Conservation (phyloP, 2,329 filamentous ascomycete species). For the Gnomoniopsis sp. region DNA sequence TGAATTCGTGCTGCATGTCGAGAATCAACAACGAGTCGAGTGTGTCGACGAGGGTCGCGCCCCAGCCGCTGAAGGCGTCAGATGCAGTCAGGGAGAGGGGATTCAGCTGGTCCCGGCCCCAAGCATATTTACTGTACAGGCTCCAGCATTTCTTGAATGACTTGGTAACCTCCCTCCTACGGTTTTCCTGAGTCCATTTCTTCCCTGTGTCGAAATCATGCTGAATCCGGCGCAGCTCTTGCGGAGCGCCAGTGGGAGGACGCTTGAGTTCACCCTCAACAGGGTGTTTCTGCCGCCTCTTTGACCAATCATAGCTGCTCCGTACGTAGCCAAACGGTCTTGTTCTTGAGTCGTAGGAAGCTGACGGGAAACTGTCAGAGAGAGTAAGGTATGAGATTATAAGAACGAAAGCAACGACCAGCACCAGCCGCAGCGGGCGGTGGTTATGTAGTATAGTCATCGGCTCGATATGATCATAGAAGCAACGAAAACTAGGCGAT, state of each 20-base stretch:
- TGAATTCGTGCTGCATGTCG: slow-evolving; percentile 54
- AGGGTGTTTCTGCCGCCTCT: slow-evolving; percentile 22
- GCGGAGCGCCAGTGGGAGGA: slow-evolving; percentile 33
- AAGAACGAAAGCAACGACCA: slow-evolving; percentile 11
- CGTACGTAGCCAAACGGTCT: slow-evolving; percentile 21
- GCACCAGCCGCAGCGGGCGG: slow-evolving; percentile 7
- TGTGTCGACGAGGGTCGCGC: slow-evolving; percentile 56
- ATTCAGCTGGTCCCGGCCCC: slow-evolving; percentile 53
- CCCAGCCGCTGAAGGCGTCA: slow-evolving; percentile 52
- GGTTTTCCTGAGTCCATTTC: slow-evolving; percentile 28
- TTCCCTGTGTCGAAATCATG: slow-evolving; percentile 25
- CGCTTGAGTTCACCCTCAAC: slow-evolving; percentile 16
- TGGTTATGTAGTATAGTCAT: slow-evolving; percentile 11
- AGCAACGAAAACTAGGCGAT: not conserved
- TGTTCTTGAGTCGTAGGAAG: slow-evolving; percentile 1
- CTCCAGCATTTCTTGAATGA: slow-evolving; percentile 46
- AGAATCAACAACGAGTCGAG: slow-evolving; percentile 60
- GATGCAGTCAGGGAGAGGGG: slow-evolving; percentile 45
- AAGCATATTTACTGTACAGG: slow-evolving; percentile 52
- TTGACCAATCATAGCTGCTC: slow-evolving; percentile 29
- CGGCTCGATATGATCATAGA: slow-evolving; percentile 3
- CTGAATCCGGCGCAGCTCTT: slow-evolving; percentile 41
- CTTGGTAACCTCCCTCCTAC: slow-evolving; percentile 35
- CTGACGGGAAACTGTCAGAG: slow-evolving; percentile 20
- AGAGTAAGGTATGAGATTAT: slow-evolving; percentile 19